phyloP scores from a whole-genome alignment of 73 alveolate species.

The Paraurostyla sp. region DNA sequence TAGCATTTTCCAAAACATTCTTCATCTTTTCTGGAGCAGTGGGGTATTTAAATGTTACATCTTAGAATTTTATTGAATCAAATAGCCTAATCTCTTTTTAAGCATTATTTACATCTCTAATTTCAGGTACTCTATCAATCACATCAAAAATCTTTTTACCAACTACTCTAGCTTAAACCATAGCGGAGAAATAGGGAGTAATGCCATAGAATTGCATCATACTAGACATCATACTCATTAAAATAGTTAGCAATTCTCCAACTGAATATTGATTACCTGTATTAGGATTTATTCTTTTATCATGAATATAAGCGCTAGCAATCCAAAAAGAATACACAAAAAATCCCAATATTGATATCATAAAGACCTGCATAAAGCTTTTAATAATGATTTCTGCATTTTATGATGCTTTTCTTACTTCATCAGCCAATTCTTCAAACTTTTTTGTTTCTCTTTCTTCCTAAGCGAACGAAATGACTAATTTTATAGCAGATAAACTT shows the following conservation, averaged over 20 bases:
- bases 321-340: constrained; percentile 71
- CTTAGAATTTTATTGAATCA: not conserved
- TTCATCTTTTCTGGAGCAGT: not conserved
- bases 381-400: not conserved
- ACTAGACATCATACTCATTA: constrained; percentile 68
- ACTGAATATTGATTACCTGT: constrained; percentile 68
- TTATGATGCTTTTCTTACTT: not conserved
- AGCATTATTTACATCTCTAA: not conserved
- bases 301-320: constrained; percentile 69
- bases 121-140: constrained; percentile 57
- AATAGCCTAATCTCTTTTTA: not conserved
- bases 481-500: constrained; percentile 46
- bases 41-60: constrained; percentile 34
- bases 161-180: constrained; percentile 69
- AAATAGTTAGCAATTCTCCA: constrained; percentile 64
- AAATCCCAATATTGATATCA: constrained; percentile 57
- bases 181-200: constrained; percentile 73
- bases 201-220: constrained; percentile 12
- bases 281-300: constrained; percentile 14
- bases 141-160: constrained; percentile 45
- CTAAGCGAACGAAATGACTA: constrained; percentile 52
- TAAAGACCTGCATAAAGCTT: constrained; percentile 41
- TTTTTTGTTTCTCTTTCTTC: constrained; percentile 64
- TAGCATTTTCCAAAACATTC: constrained; percentile 5
- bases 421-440: constrained; percentile 34